phyloP scores from a whole-genome alignment of 1,284 basidiomycete genomes.

The Rhodotorula sp. region DNA sequence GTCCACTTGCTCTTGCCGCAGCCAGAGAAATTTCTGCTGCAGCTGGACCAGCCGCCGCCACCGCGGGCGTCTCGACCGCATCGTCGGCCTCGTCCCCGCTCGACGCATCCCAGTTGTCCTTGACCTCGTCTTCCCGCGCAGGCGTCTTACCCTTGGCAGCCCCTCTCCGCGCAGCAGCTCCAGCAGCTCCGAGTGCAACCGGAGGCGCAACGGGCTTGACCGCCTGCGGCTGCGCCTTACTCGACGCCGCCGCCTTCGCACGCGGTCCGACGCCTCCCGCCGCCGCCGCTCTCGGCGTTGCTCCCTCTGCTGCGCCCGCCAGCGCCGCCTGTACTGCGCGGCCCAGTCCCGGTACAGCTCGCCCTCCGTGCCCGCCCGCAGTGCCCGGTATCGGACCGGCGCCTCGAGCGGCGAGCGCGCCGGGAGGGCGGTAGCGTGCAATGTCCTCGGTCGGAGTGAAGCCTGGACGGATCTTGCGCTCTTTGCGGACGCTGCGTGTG shows the following conservation, averaged over 20 bases:
- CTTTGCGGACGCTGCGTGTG: constrained; percentile 71
- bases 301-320: constrained; percentile 42
- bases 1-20: not conserved
- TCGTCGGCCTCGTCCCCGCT: too few relatives aligned
- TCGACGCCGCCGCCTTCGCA: constrained; percentile 27
- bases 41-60: too few relatives aligned
- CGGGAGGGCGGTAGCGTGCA: constrained; percentile 72
- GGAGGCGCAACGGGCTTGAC: too few relatives aligned
- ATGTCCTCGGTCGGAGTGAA: constrained; percentile 95
- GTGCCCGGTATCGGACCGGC: constrained; percentile 58
- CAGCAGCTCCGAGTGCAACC: too few relatives aligned
- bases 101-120: too few relatives aligned
- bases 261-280: constrained; percentile 58
- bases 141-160: too few relatives aligned
- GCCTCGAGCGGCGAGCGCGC: constrained; percentile 66
- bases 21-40: too few relatives aligned
- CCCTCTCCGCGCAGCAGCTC: too few relatives aligned
- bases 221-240: too few relatives aligned
- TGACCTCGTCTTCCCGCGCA: too few relatives aligned
- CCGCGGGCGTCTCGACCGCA: too few relatives aligned
- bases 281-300: constrained; percentile 49
- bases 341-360: constrained; percentile 8
- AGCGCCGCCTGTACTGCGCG: constrained; percentile 14
- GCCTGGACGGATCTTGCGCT: constrained; percentile 86
- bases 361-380: constrained; percentile 65